Base-by-base conservation (phyloP, 306 rosid species). In the Sicyos edulis region DNA sequence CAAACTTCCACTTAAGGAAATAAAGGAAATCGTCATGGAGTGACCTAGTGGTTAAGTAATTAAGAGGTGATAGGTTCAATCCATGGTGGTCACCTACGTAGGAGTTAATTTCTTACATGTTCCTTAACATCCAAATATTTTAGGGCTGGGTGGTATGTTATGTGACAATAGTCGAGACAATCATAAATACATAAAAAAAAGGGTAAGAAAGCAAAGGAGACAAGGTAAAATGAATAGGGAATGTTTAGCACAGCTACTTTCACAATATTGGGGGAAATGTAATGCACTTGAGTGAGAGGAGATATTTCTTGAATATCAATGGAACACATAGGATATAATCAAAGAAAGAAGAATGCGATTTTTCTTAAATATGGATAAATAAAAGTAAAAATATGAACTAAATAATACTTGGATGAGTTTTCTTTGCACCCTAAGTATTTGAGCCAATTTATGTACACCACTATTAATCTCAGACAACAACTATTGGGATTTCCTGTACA, bases 261-360 rank as follows among this genome's bases (percentile, higher is more conserved):
- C 13, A 60, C 45, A 60, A 32, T 9, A 8, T 60, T 11, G 21
- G 45, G 6, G 8, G 13, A 60, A 60, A 29, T 60, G 13, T 47
- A 60, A 60, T 60, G 11, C 22, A 40, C 29, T 12, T 4, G n/a
- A n/a, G n/a, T n/a, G n/a, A 5, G 12, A 58, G 12, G 4, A 58
- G 63, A 57, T 22, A 57, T 57, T 57, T 57, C 63, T 4, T 29
- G 26, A 60, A 60, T 60, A 26, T 53, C 56, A 53, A 16, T 53
- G 53, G 4, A 50, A 50, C 53, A 50, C 53, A 10, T 12, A 12
- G 53, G n/a, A 50, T 5, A 19, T 21, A 24, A 58, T 58, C 64
- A 11, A 24, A 13, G 67, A 60, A 60, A 60, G 67, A 29, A 29
- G 47, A 29, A 59, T 13, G 47, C 7, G 8, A 16, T 60, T 15